A percentile compares a stretch with the other conserved stretches of the same genome.
These are phyloP conservation scores for Fusarium miscanthi DNA, from an alignment of 2,329 filamentous ascomycete genomes.

Conservation along the genomic window DNA sequence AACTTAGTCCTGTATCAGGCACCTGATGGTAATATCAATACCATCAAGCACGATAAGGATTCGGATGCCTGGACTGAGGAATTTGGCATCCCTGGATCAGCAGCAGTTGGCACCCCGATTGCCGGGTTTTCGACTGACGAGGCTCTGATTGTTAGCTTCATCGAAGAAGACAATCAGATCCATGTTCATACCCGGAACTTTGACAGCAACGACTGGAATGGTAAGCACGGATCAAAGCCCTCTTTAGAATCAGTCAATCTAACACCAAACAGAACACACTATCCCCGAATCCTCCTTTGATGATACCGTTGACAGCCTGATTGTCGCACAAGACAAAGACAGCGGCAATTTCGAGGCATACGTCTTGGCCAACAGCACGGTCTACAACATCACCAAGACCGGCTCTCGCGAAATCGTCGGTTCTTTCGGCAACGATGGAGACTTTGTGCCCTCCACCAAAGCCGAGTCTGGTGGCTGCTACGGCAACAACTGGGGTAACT, in stretches of 20 bases:
- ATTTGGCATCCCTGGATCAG: background rate
- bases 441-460: background rate
- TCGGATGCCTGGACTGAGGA: accelerated
- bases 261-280: background rate
- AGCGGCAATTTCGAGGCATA: background rate
- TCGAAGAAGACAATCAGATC: background rate
- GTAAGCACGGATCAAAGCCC: background rate
- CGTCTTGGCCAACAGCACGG: accelerated
- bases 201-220: background rate
- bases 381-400: background rate
- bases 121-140: background rate
- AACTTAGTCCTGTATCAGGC: background rate
- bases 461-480: background rate
- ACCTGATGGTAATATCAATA: background rate
- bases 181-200: background rate
- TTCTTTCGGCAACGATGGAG: accelerated
- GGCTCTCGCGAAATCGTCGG: background rate
- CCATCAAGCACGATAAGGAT: background rate
- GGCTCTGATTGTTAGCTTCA: background rate
- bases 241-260: accelerated
- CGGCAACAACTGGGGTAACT: background rate
- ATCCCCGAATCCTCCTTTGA: background rate
- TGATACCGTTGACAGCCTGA: background rate
- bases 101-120: background rate
- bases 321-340: background rate